A percentile compares a stretch with the other conserved stretches of the same genome.
Conservation (phyloP, 106 monocot genomes). For the Xerophyta viscosa region DNA sequence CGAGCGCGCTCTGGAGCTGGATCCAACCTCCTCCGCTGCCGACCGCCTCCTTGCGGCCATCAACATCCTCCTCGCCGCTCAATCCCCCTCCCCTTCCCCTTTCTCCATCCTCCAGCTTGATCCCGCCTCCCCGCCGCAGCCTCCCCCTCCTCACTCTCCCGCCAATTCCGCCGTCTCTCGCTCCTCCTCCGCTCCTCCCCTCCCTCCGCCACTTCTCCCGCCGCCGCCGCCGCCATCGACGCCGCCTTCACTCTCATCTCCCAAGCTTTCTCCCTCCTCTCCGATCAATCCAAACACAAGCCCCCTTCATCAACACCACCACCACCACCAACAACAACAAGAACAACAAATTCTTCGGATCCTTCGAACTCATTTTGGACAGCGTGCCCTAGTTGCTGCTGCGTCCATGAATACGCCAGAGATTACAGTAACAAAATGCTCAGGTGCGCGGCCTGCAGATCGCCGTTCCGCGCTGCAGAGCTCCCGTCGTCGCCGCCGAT, state of each 20-base stretch:
- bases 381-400: slow-evolving; percentile 43
- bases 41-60: slow-evolving; percentile 52
- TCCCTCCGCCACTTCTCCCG: neutral
- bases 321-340: neutral
- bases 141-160: slow-evolving; percentile 4
- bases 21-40: slow-evolving; percentile 16
- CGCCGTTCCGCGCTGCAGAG: slow-evolving; percentile 37
- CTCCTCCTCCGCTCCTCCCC: slow-evolving; percentile 29
- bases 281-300: slow-evolving; percentile 15
- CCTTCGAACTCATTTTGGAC: slow-evolving; percentile 46
- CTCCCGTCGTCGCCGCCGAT: too few relatives aligned
- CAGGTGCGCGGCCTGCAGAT: slow-evolving; percentile 38
- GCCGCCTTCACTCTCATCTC: slow-evolving; percentile 29
- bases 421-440: slow-evolving; percentile 23
- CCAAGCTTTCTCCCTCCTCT: slow-evolving; percentile 25
- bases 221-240: slow-evolving; percentile 10
- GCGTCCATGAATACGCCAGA: slow-evolving; percentile 48
- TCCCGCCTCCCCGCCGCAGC: slow-evolving; percentile 1
- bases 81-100: slow-evolving; percentile 22
- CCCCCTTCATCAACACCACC: neutral
- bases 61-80: slow-evolving; percentile 44
- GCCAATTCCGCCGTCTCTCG: slow-evolving; percentile 41
- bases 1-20: slow-evolving; percentile 23
- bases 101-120: slow-evolving; percentile 60
- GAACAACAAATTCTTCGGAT: neutral